Conservation (phyloP, 2,329 filamentous ascomycete species). For the Coniosporium uncinatum region DNA sequence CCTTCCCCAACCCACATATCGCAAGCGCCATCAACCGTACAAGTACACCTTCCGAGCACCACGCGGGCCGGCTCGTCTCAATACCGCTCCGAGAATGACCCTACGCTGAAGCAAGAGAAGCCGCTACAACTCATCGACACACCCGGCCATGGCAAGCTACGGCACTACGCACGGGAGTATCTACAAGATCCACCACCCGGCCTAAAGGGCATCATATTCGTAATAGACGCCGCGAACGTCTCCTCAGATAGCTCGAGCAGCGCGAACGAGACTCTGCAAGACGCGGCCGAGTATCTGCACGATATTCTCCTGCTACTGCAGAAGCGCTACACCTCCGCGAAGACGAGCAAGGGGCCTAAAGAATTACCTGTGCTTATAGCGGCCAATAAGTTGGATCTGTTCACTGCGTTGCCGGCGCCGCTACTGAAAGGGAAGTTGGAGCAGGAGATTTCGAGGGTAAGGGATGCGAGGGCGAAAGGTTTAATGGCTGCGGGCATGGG, state of each 20-base stretch:
- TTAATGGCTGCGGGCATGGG: constrained; percentile 61
- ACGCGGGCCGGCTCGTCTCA: constrained; percentile 49
- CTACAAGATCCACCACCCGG: not conserved
- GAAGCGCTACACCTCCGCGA: constrained; percentile 55
- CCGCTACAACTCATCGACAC: constrained; percentile 82
- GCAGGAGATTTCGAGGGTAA: constrained; percentile 73
- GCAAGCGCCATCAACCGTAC: constrained; percentile 51
- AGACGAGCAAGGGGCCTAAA: constrained; percentile 49
- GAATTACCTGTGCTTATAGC: constrained; percentile 75
- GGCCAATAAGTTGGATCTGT: constrained; percentile 94
- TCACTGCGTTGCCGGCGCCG: constrained; percentile 79
- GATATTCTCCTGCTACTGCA: constrained; percentile 83
- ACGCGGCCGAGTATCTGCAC: constrained; percentile 81
- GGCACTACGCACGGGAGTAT: constrained; percentile 56
- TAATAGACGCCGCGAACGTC: constrained; percentile 70
- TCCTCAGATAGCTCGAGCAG: constrained; percentile 21
- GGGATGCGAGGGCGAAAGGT: constrained; percentile 69
- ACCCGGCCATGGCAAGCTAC: constrained; percentile 92
- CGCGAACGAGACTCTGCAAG: constrained; percentile 46
- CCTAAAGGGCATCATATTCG: constrained; percentile 68
- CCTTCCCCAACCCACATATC: constrained; percentile 53
- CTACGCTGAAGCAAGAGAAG: constrained; percentile 50
- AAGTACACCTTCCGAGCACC: constrained; percentile 48
- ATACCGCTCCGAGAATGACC: constrained; percentile 62
- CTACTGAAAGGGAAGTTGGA: constrained; percentile 74